A percentile compares a stretch with the other conserved stretches of the same genome.
Evolutionary conservation across 1,284 basidiomycete species (phyloP).

Genomic region (Moniliella sp.): DNA sequence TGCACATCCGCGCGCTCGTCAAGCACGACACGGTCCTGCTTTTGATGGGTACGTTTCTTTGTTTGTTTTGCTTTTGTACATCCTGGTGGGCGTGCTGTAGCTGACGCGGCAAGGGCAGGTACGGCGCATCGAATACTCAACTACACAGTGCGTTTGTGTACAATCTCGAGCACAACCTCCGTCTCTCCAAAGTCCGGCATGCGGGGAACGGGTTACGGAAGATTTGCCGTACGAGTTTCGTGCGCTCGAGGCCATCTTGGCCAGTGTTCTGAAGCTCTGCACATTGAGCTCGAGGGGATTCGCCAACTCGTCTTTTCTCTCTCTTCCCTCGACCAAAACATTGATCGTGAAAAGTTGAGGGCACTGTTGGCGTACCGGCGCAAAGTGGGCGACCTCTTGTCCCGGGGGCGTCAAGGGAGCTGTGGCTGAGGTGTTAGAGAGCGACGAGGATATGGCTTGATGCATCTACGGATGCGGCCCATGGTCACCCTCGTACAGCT

Average conservation of each 20-base stretch:
- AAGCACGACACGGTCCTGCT: conserved; percentile 69
- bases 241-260: conserved; percentile 21
- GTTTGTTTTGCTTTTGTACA: background rate
- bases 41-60: conserved; percentile 68
- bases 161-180: conserved; percentile 20
- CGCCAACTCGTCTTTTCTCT: conserved; percentile 10
- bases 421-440: conserved; percentile 15
- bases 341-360: conserved; percentile 22
- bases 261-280: conserved; percentile 19
- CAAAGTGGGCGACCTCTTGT: conserved; percentile 17
- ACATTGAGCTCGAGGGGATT: conserved; percentile 17
- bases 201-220: background rate
- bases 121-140: conserved; percentile 12
- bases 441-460: conserved; percentile 55
- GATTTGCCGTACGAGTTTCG: conserved; percentile 22
- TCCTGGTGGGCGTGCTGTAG: background rate
- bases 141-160: conserved; percentile 23
- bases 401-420: conserved; percentile 16
- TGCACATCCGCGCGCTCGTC: conserved; percentile 79
- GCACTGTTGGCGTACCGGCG: conserved; percentile 16
- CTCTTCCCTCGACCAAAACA: conserved; percentile 16
- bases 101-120: too few relatives aligned
- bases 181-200: conserved; percentile 2
- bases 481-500: conserved; percentile 4
- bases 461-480: conserved; percentile 43